phyloP scores from a whole-genome alignment of 352 stramenopile species.

The Phytophthora hybrid region DNA sequence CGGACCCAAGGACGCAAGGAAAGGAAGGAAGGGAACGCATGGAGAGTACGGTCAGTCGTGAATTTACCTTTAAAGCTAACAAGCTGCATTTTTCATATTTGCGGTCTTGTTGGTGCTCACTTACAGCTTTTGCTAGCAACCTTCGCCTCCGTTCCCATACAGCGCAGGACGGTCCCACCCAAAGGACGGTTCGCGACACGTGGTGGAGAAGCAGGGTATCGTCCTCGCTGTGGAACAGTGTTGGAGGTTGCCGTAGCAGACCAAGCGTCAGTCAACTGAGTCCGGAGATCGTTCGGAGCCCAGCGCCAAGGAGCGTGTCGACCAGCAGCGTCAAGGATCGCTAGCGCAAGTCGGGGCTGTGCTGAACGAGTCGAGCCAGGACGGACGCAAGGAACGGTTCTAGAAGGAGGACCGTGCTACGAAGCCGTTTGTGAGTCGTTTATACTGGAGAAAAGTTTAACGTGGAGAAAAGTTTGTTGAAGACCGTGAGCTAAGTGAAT shows the following conservation, averaged over 20 bases:
- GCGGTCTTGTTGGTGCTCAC: not conserved
- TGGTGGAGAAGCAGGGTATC: constrained; percentile 4
- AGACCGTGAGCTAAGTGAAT: too few species aligned
- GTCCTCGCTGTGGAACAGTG: not conserved
- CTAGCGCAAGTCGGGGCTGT: not conserved
- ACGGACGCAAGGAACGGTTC: not conserved
- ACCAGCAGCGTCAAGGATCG: not conserved
- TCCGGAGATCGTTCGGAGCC: not conserved
- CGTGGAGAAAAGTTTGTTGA: not conserved
- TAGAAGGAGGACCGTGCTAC: not conserved
- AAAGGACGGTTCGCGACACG: constrained; percentile 1
- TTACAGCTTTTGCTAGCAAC: too few species aligned
- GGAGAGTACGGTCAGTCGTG: not conserved
- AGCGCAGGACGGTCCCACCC: not conserved
- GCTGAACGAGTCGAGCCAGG: not conserved
- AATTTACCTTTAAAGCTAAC: not conserved
- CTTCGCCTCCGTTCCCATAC: not conserved
- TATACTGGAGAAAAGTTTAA: not conserved
- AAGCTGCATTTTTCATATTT: not conserved
- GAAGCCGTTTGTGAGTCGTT: too few species aligned
- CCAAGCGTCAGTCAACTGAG: not conserved
- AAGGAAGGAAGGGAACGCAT: too few species aligned
- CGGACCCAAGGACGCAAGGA: too few species aligned
- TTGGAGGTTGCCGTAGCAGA: not conserved
- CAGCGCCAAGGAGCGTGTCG: not conserved